These are phyloP conservation scores for Dillenia turbinata DNA, from an alignment of 164 flowering plant genomes.

Conservation along the genomic window DNA sequence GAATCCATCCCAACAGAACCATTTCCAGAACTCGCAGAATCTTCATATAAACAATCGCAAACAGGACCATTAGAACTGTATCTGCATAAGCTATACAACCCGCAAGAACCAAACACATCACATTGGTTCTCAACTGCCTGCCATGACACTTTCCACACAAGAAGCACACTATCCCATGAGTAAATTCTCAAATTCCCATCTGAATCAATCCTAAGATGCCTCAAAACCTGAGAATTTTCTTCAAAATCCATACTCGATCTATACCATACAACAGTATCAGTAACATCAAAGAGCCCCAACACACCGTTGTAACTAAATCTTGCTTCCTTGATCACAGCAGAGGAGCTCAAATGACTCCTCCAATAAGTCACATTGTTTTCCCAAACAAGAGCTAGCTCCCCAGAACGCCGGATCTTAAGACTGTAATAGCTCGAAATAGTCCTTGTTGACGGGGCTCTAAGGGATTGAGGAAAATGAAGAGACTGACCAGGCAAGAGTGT, in stretches of 20 bases:
- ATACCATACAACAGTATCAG: slow-evolving; percentile 30
- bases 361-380: slow-evolving; percentile 54
- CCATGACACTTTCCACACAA: slow-evolving; percentile 47
- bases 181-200: slow-evolving; percentile 63
- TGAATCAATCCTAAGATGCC: slow-evolving; percentile 43
- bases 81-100: slow-evolving; percentile 43
- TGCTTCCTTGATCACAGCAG: slow-evolving; percentile 28
- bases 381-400: slow-evolving; percentile 47
- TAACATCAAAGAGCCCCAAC: slow-evolving; percentile 30
- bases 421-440: slow-evolving; percentile 39
- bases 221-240: slow-evolving; percentile 32
- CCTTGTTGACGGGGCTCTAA: slow-evolving; percentile 41
- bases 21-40: slow-evolving; percentile 19
- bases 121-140: slow-evolving; percentile 55
- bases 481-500: slow-evolving; percentile 53
- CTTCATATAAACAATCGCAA: slow-evolving; percentile 37
- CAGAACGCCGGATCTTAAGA: slow-evolving; percentile 27
- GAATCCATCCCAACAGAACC: slow-evolving; percentile 14
- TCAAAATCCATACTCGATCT: slow-evolving; percentile 35
- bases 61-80: slow-evolving; percentile 36
- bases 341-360: slow-evolving; percentile 33
- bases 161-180: slow-evolving; percentile 35
- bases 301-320: slow-evolving; percentile 37
- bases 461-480: slow-evolving; percentile 35
- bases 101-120: slow-evolving; percentile 51